A percentile compares a stretch with the other conserved stretches of the same genome.
Conservation (phyloP, 192 early-diverging fungal genomes). For the Lobosporangium transversale region DNA sequence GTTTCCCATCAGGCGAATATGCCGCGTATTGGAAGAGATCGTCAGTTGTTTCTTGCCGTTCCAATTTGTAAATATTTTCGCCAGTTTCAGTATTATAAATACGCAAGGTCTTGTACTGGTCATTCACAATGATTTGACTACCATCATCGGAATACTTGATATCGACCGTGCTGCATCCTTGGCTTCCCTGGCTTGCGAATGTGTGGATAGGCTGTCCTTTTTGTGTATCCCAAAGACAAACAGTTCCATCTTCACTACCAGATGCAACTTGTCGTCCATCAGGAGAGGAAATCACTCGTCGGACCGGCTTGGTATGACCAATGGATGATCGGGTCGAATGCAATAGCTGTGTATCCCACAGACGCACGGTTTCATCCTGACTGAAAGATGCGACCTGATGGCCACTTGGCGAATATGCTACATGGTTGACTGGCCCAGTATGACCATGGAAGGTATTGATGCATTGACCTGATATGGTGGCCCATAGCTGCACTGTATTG, state of each 20-base stretch:
- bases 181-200: too few relatives aligned
- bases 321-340: neutral
- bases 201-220: neutral
- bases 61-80: too few relatives aligned
- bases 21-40: too few relatives aligned
- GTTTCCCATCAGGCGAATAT: too few relatives aligned
- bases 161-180: too few relatives aligned
- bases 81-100: too few relatives aligned
- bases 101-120: too few relatives aligned
- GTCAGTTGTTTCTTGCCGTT: too few relatives aligned
- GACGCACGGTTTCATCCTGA: neutral
- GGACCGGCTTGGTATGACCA: neutral
- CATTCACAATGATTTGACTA: too few relatives aligned
- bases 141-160: too few relatives aligned
- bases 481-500: neutral
- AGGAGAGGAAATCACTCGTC: neutral
- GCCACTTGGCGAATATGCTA: neutral
- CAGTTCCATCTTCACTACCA: neutral
- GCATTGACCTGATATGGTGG: neutral
- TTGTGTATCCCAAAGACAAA: neutral
- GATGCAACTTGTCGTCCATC: neutral
- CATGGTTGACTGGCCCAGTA: neutral
- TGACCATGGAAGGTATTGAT: neutral
- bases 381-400: neutral
- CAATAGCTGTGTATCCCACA: neutral